Base-by-base conservation (phyloP, 768 basidiomycete species). In the Trichaptum fuscoviolaceum region DNA sequence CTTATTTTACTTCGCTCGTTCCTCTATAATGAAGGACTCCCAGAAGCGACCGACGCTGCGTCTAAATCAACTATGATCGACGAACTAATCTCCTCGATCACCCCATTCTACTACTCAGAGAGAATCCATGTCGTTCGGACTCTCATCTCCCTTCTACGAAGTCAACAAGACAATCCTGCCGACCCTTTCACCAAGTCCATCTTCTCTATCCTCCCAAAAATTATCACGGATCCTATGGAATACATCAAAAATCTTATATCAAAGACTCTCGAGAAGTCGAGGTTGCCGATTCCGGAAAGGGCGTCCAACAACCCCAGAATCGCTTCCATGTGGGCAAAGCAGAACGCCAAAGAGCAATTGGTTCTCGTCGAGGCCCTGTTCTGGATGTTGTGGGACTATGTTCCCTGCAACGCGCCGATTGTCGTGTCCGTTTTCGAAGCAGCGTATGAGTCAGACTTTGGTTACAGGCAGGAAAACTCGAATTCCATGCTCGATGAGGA, bases 321-420 rank as follows among this genome's bases (percentile, higher is more conserved):
- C 20, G 87, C 86, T 10, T 82, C 87, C n/a, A 75, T 77, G 57
- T 90, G 88, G 85, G 89, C 85, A 52, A 91, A 90, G 77, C 89
- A 93, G 75, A 89, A 86, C 71, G 73, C 83, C 35, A 85, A 84
- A 71, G 89, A 95, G 72, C 96, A 96, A 74, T 78, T 94, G 57
- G 87, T 88, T 12, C 73, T 95, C 58, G 78, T 97, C 62, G 93
- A 97, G 70, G 85, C 96, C 35, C 80, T 97, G 59, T 98, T 97
- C 76, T 93, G 92, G 86, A 83, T 87, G 5, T 89, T 95, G 85
- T 96, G 90, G 87, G 87, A 84, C 15, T 88, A 86, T 66, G 84
- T 85, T 12, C 76, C 88, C 0, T 89, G 91, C 70, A 83, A 80
- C 42, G 91, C 89, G 1, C 77, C 83, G 3, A 72, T 90, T 65